phyloP scores from a whole-genome alignment of 306 rosid genomes.

The Arachis hypogaea region DNA sequence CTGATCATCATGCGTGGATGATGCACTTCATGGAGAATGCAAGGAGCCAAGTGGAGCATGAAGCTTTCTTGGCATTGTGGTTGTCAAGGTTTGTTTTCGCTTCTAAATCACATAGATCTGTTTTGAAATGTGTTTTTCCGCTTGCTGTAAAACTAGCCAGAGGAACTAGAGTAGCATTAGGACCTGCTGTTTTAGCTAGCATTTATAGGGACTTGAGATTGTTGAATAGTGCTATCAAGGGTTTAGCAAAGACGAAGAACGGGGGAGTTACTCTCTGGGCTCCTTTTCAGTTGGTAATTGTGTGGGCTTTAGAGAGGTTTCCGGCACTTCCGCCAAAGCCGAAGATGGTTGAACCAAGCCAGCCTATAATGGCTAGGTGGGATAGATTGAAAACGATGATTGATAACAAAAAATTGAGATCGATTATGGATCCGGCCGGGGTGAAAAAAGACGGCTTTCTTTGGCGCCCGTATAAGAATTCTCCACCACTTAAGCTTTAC shows the following conservation, averaged over 20 bases:
- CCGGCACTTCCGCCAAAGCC: slow-evolving; percentile 14
- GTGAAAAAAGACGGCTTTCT: slow-evolving; percentile 37
- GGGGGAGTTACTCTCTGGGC: slow-evolving; percentile 24
- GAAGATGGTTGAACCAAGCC: neutral
- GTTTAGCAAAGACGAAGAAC: neutral
- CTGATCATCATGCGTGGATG: slow-evolving; percentile 42
- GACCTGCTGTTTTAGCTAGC: slow-evolving; percentile 57
- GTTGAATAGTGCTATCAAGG: neutral
- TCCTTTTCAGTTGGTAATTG: slow-evolving; percentile 53
- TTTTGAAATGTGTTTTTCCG: slow-evolving; percentile 39
- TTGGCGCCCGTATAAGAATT: slow-evolving; percentile 57
- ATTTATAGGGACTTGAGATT: slow-evolving; percentile 48
- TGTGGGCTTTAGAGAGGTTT: slow-evolving; percentile 70
- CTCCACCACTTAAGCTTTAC: slow-evolving; percentile 26
- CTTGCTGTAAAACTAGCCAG: slow-evolving; percentile 52
- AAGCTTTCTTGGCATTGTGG: slow-evolving; percentile 55
- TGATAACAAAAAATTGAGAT: neutral
- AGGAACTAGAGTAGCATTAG: slow-evolving; percentile 61
- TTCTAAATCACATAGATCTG: neutral
- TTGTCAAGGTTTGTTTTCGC: slow-evolving; percentile 58
- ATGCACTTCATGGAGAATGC: slow-evolving; percentile 45
- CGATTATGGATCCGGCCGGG: slow-evolving; percentile 26
- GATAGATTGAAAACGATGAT: neutral
- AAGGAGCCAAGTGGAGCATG: slow-evolving; percentile 49
- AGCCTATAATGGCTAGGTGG: slow-evolving; percentile 51